Evolutionary conservation across 352 stramenopile genomes (phyloP), one percentile per base, ranked within the genome.

Genomic region (Globisporangium spiculum): DNA sequence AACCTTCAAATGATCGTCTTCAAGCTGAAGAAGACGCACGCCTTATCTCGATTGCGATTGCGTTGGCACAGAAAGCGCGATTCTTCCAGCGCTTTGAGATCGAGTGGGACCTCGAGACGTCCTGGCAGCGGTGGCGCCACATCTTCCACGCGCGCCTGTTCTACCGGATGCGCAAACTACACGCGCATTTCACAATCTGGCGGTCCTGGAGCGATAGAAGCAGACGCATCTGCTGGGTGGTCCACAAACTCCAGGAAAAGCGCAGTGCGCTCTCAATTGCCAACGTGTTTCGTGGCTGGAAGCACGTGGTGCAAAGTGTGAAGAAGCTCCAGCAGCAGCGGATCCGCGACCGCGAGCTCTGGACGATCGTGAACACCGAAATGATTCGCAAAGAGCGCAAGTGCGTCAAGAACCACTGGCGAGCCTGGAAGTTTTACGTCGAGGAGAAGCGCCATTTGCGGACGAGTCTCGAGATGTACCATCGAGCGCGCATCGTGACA

Each of bases 81-180:
- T 53, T 74, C 22, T 68, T 92, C n/a, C 81, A 92, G 65, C 80
- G 71, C 20, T 81, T 83, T 7, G 62, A 78, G 9, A 41, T 86
- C 52, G 67, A 68, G 7, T 92, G 80, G 78, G 69, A 86, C 16
- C 34, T 76, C 16, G 60, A 62, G 8, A 65, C 67, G 36, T 68
- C 76, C 9, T 92, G 84, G 84, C 75, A 78, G 56, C 75, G 76
- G 1, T 92, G 84, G 82, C 74, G 84, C 4, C 77, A 81, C 44
- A 58, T 76, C 34, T 92, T 90, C 60, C 84, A 92, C 62, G 80
- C 84, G 2, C 62, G 76, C 26, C 64, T 91, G 24, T 92, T 91
- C 63, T 81, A 81, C 60, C 74, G 84, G 0, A 77, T 92, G 41
- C 80, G 80, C 7, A 62, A 55, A 4, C 54, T 82, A 2, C 73